Base-by-base conservation (phyloP, 31 red algal species). In the Odonthalia washingtoniensis region DNA sequence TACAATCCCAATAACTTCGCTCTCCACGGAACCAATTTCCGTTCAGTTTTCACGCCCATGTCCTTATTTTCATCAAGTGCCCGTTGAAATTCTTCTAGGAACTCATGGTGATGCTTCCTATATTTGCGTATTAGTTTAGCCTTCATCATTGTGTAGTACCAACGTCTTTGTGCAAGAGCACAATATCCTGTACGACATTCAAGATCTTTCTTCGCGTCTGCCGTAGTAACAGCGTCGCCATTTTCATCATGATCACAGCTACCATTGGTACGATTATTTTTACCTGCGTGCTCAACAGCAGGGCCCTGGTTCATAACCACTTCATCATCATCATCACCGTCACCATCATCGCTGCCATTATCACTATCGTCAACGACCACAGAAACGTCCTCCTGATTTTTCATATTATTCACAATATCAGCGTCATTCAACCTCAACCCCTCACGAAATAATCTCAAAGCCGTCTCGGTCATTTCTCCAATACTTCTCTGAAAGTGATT, bases 1-100 rank as follows among this genome's bases (percentile, higher is more conserved):
- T 93, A 93, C n/a, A 93, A 70, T 18, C 91, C 91, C 0, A 93
- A 72, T 34, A 88, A 57, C 49, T 93, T 93, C 16, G 44, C 53
- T 57, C 91, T 38, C 91, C 91, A 93, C 63, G 84, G 46, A 0
- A 93, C 77, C 40, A 83, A 78, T 46, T 93, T 93, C 49, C 91
- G 67, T 66, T 93, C 91, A 0, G 91, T 72, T 78, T 93, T 84
- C 31, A 93, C 27, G 3, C 84, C 78, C 37, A 79, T 76, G 30
- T 93, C 91, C 72, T 52, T 86, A 76, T 92, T 92, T 74, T 92
- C 82, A 21, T 87, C 70, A 5, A 92, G 18, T 9, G 90, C 81
- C 14, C 75, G 62, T 40, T 92, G 76, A 27, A 92, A 87, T 1
- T 77, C 61, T 37, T 40, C 32, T 21, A 92, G 41, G 74, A 81